Evolutionary conservation across 2,329 filamentous ascomycete species (phyloP).

Genomic region (Diaporthe aspalathi): DNA sequence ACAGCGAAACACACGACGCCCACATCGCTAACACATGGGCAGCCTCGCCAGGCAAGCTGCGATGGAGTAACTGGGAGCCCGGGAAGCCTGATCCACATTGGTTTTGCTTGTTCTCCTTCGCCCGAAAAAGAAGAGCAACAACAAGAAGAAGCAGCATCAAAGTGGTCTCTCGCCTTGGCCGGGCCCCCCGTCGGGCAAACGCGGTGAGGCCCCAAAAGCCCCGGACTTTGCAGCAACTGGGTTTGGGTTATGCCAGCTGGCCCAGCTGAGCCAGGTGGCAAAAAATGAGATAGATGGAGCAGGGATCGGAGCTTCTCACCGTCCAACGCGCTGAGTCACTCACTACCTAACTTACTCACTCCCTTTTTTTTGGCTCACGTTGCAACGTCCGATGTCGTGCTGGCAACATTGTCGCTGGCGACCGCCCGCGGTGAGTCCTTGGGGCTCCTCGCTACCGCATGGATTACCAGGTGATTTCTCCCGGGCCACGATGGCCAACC

Average conservation of each 20-base stretch:
- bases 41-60: conserved; percentile 16
- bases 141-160: neutral
- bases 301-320: neutral
- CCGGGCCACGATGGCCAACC: conserved; percentile 9
- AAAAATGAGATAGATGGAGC: neutral
- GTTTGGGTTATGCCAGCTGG: conserved; percentile 28
- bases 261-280: conserved; percentile 31
- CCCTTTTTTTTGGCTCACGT: neutral
- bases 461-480: neutral
- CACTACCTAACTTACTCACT: too few relatives aligned
- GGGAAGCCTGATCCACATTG: neutral
- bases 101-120: conserved; percentile 1
- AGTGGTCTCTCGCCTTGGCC: conserved; percentile 5
- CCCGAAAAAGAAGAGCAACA: neutral
- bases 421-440: conserved; percentile 6
- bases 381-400: conserved; percentile 26
- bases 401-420: neutral
- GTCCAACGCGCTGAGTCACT: conserved; percentile 33
- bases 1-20: neutral
- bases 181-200: conserved; percentile 22
- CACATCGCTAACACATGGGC: neutral
- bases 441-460: neutral
- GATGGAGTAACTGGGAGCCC: neutral
- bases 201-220: conserved; percentile 14
- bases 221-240: neutral